Conservation (phyloP, 2,329 filamentous ascomycete genomes). For the Botryosphaeria dothidea region DNA sequence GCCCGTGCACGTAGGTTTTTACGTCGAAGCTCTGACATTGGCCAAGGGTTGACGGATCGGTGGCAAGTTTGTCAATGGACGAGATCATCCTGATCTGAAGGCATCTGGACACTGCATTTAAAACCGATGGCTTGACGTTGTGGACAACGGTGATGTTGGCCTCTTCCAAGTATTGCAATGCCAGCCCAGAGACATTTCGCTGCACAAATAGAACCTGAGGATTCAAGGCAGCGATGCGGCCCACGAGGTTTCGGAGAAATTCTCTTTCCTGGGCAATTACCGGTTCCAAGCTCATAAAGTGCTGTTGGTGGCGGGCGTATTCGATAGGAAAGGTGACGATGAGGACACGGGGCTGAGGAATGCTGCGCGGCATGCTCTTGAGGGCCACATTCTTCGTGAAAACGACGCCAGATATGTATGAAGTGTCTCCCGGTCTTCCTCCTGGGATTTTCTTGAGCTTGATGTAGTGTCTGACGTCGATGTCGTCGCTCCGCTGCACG, state of each 20-base stretch:
- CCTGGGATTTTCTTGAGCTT: slow-evolving; percentile 97
- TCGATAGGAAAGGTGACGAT: slow-evolving; percentile 95
- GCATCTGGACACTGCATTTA: slow-evolving; percentile 91
- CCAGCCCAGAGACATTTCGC: slow-evolving; percentile 87
- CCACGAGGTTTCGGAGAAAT: slow-evolving; percentile 87
- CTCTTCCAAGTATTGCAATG: slow-evolving; percentile 82
- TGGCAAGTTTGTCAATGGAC: slow-evolving; percentile 89
- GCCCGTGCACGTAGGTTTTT: slow-evolving; percentile 87
- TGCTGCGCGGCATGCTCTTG: slow-evolving; percentile 92
- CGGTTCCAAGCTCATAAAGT: slow-evolving; percentile 97
- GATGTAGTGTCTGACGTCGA: slow-evolving; percentile 96
- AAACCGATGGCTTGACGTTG: slow-evolving; percentile 94
- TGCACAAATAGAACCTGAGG: slow-evolving; percentile 90
- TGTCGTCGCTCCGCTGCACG: slow-evolving; percentile 85
- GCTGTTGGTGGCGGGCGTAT: slow-evolving; percentile 87
- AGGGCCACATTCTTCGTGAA: slow-evolving; percentile 96
- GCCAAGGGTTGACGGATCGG: slow-evolving; percentile 72
- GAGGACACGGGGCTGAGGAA: slow-evolving; percentile 80
- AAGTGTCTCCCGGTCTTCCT: slow-evolving; percentile 84
- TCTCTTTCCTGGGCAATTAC: slow-evolving; percentile 97
- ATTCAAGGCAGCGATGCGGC: slow-evolving; percentile 80
- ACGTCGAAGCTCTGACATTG: slow-evolving; percentile 87
- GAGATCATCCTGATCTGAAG: slow-evolving; percentile 91
- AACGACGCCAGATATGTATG: slow-evolving; percentile 94
- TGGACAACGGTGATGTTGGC: slow-evolving; percentile 91